phyloP scores from a whole-genome alignment of 108 stramenopile genomes.

The Fragilariopsis cylindrus region DNA sequence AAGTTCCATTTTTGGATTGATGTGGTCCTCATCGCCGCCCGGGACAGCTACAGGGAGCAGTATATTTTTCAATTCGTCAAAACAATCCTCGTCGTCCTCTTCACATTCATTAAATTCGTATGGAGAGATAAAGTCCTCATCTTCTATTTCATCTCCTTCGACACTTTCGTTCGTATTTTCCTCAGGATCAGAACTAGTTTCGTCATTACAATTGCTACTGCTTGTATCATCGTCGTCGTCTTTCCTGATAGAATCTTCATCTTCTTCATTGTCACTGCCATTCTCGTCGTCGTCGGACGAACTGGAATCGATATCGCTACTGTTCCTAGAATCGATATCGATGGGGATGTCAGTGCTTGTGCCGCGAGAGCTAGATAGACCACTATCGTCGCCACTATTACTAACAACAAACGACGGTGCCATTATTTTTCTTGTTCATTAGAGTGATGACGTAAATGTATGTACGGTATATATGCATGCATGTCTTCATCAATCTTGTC shows the following conservation, averaged over 20 bases:
- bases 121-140: constrained; percentile 25
- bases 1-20: constrained; percentile 12
- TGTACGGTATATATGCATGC: no score
- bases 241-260: neutral
- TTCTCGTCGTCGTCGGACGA: neutral
- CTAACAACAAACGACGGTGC: no score
- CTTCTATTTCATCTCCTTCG: constrained; percentile 2
- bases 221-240: neutral
- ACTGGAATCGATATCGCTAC: neutral
- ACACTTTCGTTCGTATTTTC: neutral
- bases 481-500: no score
- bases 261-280: neutral
- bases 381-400: no score
- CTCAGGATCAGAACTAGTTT: neutral
- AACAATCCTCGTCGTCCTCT: constrained; percentile 29
- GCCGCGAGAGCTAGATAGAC: no score
- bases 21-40: constrained; percentile 5
- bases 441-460: no score
- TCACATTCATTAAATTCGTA: constrained; percentile 34
- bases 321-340: neutral
- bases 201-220: neutral
- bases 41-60: neutral
- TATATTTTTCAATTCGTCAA: constrained; percentile 22
- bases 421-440: no score
- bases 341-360: neutral